Conservation (phyloP, 2,329 filamentous ascomycete species). For the Beauveria sp. region DNA sequence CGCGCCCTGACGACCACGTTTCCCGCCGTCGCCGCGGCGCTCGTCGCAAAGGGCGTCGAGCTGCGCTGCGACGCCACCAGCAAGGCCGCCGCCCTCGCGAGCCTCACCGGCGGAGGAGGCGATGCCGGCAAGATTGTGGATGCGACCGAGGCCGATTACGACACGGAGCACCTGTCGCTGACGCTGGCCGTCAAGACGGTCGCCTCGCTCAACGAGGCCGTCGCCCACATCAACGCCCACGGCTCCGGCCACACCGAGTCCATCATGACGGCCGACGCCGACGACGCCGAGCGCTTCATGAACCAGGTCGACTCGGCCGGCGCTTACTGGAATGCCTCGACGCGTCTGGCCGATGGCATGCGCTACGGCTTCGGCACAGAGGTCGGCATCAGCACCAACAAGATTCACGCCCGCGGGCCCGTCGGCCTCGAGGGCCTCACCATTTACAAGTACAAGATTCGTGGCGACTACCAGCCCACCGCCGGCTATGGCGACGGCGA, state of each 20-base stretch:
- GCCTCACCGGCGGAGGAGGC: slow-evolving; percentile 25
- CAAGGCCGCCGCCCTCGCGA: slow-evolving; percentile 50
- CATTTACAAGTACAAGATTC: slow-evolving; percentile 94
- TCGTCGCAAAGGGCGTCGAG: slow-evolving; percentile 69
- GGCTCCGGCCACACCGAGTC: slow-evolving; percentile 91
- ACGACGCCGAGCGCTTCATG: slow-evolving; percentile 75
- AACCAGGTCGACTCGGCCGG: slow-evolving; percentile 79
- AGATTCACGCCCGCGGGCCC: slow-evolving; percentile 89
- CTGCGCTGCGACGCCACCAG: slow-evolving; percentile 70
- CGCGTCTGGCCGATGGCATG: slow-evolving; percentile 92
- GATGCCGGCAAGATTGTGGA: slow-evolving; percentile 37
- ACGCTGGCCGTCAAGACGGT: slow-evolving; percentile 79
- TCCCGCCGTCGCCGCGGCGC: slow-evolving; percentile 62
- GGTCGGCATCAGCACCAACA: slow-evolving; percentile 97
- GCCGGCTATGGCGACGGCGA: slow-evolving; percentile 62
- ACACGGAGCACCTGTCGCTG: slow-evolving; percentile 84
- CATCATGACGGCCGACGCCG: slow-evolving; percentile 66
- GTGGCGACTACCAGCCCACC: slow-evolving; percentile 76
- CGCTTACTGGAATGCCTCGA: slow-evolving; percentile 96
- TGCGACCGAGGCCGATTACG: slow-evolving; percentile 63
- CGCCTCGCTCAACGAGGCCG: slow-evolving; percentile 58
- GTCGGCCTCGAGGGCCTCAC: slow-evolving; percentile 91
- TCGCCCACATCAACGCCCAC: slow-evolving; percentile 85
- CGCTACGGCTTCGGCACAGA: slow-evolving; percentile 96
- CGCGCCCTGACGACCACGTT: slow-evolving; percentile 59